These are phyloP conservation scores for Manihot esculenta DNA, from an alignment of 441 rosid genomes.

Conservation along the genomic window DNA sequence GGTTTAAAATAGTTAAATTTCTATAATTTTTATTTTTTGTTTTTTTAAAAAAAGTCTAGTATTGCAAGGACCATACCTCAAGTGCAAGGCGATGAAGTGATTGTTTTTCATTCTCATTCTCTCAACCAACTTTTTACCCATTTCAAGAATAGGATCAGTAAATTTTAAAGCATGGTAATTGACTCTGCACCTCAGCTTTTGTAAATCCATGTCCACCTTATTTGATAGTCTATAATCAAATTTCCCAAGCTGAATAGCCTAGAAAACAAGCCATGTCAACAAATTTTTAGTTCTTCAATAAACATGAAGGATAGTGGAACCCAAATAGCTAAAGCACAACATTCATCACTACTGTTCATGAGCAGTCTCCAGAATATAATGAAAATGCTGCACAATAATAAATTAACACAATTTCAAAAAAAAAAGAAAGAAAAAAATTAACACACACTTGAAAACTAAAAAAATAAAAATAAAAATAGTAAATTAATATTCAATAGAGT, in stretches of 20 bases:
- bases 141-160: conserved; percentile 62
- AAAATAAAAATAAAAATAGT: no score
- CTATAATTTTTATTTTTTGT: background rate
- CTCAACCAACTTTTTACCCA: conserved; percentile 62
- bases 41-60: no score
- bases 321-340: background rate
- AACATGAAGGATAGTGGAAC: background rate
- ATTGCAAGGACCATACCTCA: conserved; percentile 47
- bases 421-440: no score
- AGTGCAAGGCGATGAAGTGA: conserved; percentile 81
- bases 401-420: background rate
- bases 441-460: no score
- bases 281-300: background rate
- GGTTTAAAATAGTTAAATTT: conserved; percentile 9
- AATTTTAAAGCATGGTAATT: conserved; percentile 83
- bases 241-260: conserved; percentile 81
- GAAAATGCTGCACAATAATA: background rate
- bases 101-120: conserved; percentile 71
- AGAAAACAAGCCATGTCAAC: conserved; percentile 19
- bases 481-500: no score
- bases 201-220: conserved; percentile 63
- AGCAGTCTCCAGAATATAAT: background rate
- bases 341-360: background rate
- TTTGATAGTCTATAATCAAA: conserved; percentile 91
- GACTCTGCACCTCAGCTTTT: conserved; percentile 88